phyloP scores from a whole-genome alignment of 2,329 filamentous ascomycete genomes.

The Aspergillus brunneoviolaceus region DNA sequence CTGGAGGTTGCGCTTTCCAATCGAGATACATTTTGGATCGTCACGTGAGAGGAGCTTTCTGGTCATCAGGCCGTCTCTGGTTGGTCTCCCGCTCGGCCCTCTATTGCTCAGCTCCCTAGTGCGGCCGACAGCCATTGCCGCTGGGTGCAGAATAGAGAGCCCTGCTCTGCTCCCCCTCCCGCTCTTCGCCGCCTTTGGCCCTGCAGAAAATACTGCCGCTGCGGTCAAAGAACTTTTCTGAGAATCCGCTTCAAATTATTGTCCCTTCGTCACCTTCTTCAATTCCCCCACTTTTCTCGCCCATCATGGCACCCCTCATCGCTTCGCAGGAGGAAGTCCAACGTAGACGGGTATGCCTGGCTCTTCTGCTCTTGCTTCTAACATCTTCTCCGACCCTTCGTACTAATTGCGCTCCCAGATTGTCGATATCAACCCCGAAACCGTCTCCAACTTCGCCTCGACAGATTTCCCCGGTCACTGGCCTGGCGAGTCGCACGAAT shows the following conservation, averaged over 20 bases:
- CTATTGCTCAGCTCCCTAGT: slow-evolving; percentile 19
- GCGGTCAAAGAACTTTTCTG: slow-evolving; percentile 34
- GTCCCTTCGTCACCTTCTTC: slow-evolving; percentile 22
- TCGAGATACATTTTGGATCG: slow-evolving; percentile 33
- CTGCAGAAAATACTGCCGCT: slow-evolving; percentile 29
- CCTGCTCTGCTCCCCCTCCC: neutral
- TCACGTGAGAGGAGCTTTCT: slow-evolving; percentile 35
- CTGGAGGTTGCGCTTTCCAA: slow-evolving; percentile 29
- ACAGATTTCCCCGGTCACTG: slow-evolving; percentile 92
- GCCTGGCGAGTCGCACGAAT: slow-evolving; percentile 81
- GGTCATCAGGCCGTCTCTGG: slow-evolving; percentile 38
- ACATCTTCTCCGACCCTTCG: slow-evolving; percentile 1
- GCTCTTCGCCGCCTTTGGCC: slow-evolving; percentile 26
- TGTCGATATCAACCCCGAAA: slow-evolving; percentile 85
- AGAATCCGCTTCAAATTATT: slow-evolving; percentile 28
- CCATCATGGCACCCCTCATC: slow-evolving; percentile 44
- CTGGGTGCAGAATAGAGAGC: slow-evolving; percentile 20
- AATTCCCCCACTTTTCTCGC: slow-evolving; percentile 16
- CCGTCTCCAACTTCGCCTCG: slow-evolving; percentile 81
- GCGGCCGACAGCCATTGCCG: neutral
- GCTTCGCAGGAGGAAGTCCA: slow-evolving; percentile 45
- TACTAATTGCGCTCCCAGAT: slow-evolving; percentile 54
- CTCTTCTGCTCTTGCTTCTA: slow-evolving; percentile 2
- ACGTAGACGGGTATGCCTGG: slow-evolving; percentile 41
- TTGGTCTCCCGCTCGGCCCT: slow-evolving; percentile 24